These are phyloP conservation scores for Agrocybe pediades DNA, from an alignment of 768 basidiomycete genomes.

Conservation along the genomic window DNA sequence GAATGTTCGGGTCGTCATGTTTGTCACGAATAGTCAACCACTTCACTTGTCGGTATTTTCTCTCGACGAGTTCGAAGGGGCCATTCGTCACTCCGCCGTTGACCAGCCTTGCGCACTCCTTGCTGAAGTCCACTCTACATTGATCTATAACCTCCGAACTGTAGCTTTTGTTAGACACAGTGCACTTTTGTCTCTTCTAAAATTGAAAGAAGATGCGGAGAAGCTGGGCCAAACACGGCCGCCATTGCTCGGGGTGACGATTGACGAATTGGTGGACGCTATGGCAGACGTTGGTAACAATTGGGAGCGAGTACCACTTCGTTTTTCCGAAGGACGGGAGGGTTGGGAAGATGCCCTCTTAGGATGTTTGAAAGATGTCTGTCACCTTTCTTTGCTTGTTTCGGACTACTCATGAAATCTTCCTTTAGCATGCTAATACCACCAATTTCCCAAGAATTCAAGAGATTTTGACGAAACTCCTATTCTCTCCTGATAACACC, in stretches of 20 bases:
- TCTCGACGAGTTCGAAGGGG: constrained; percentile 90
- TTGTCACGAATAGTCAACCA: constrained; percentile 60
- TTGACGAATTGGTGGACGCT: constrained; percentile 63
- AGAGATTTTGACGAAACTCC: constrained; percentile 67
- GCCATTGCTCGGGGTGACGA: constrained; percentile 52
- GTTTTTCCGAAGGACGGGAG: constrained; percentile 71
- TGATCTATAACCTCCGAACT: constrained; percentile 90
- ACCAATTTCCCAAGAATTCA: constrained; percentile 74
- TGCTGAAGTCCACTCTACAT: constrained; percentile 84
- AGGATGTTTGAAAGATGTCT: constrained; percentile 86
- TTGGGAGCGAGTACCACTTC: constrained; percentile 80
- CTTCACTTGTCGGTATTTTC: constrained; percentile 87
- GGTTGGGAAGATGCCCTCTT: constrained; percentile 93
- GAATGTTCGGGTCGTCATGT: too few relatives aligned
- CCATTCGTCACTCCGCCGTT: constrained; percentile 71
- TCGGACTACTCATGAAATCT: constrained; percentile 1
- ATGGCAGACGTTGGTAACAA: constrained; percentile 85
- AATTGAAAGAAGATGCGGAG: constrained; percentile 41
- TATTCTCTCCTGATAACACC: constrained; percentile 64
- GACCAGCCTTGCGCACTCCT: constrained; percentile 79
- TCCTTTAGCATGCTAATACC: constrained; percentile 67
- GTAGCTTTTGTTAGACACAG: constrained; percentile 76
- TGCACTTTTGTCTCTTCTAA: constrained; percentile 67
- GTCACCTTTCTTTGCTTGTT: constrained; percentile 32
- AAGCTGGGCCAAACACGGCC: constrained; percentile 43